These are phyloP conservation scores for Penicillium antarcticum DNA, from an alignment of 495 filamentous ascomycete species.

Conservation along the genomic window DNA sequence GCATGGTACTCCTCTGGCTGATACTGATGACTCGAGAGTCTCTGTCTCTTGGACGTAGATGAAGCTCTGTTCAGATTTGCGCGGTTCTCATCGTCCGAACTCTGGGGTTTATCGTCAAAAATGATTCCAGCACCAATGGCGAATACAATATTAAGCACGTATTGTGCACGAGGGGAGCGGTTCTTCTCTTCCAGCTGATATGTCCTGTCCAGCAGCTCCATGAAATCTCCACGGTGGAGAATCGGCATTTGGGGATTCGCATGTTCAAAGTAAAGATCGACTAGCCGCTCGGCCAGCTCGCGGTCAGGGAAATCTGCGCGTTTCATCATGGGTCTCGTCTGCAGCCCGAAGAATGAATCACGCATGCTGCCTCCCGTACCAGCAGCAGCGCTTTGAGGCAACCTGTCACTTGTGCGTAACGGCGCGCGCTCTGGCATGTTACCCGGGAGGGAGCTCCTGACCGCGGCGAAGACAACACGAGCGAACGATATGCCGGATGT, in stretches of 20 bases:
- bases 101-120: slow-evolving; percentile 58
- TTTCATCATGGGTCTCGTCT: slow-evolving; percentile 82
- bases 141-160: slow-evolving; percentile 96
- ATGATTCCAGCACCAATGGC: slow-evolving; percentile 94
- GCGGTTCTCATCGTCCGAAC: slow-evolving; percentile 35
- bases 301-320: slow-evolving; percentile 81
- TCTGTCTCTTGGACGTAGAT: slow-evolving; percentile 48
- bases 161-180: slow-evolving; percentile 78
- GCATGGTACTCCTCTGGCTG: slow-evolving; percentile 97
- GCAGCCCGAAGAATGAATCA: slow-evolving; percentile 92
- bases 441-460: slow-evolving; percentile 72
- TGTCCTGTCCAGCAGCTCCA: slow-evolving; percentile 74
- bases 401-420: slow-evolving; percentile 44
- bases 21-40: slow-evolving; percentile 60
- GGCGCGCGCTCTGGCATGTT: slow-evolving; percentile 57
- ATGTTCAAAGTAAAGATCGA: slow-evolving; percentile 88
- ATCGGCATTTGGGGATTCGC: slow-evolving; percentile 95
- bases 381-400: slow-evolving; percentile 41
- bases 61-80: slow-evolving; percentile 30
- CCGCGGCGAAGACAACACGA: slow-evolving; percentile 88
- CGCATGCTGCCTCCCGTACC: slow-evolving; percentile 73
- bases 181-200: slow-evolving; percentile 66
- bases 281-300: slow-evolving; percentile 65
- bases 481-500: slow-evolving; percentile 93
- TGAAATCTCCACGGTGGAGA: slow-evolving; percentile 83